phyloP scores from a whole-genome alignment of 495 filamentous ascomycete species.

The Monascus purpureus region DNA sequence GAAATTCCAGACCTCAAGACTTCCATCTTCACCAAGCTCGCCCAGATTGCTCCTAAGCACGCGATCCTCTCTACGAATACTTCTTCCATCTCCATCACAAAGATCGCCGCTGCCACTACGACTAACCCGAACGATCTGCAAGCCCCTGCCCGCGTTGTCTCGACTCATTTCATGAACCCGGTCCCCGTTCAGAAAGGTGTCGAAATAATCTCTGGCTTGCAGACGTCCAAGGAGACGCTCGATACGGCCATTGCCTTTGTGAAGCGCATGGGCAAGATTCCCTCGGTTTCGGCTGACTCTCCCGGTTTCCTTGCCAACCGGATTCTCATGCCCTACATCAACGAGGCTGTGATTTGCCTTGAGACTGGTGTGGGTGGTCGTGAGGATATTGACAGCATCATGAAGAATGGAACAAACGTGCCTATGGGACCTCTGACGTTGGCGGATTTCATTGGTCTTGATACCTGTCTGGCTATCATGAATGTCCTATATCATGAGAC shows the following conservation, averaged over 20 bases:
- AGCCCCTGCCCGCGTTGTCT: conserved; percentile 75
- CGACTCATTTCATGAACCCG: conserved; percentile 99
- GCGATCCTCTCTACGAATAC: conserved; percentile 95
- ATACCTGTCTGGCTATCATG: conserved; percentile 96
- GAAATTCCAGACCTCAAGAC: conserved; percentile 83
- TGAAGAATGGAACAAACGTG: conserved; percentile 98
- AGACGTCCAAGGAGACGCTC: conserved; percentile 72
- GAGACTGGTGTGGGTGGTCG: conserved; percentile 81
- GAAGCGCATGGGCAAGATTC: conserved; percentile 82
- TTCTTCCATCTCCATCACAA: conserved; percentile 92
- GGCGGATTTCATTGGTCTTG: conserved; percentile 94
- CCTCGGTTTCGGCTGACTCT: conserved; percentile 72
- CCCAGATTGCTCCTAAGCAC: conserved; percentile 70
- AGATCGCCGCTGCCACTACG: conserved; percentile 77
- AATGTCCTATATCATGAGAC: conserved; percentile 85
- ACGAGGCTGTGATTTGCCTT: conserved; percentile 92
- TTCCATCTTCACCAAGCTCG: conserved; percentile 73
- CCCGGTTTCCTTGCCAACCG: conserved; percentile 94
- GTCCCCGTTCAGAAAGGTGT: conserved; percentile 95
- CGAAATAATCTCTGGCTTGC: conserved; percentile 88
- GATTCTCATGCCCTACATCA: conserved; percentile 98
- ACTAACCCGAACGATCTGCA: conserved; percentile 62
- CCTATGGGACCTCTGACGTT: conserved; percentile 93
- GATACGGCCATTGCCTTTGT: conserved; percentile 79
- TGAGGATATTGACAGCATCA: conserved; percentile 89